A percentile compares a stretch with the other conserved stretches of the same genome.
phyloP scores from a whole-genome alignment of 2,329 filamentous ascomycete genomes.

The Penicillium sp. region DNA sequence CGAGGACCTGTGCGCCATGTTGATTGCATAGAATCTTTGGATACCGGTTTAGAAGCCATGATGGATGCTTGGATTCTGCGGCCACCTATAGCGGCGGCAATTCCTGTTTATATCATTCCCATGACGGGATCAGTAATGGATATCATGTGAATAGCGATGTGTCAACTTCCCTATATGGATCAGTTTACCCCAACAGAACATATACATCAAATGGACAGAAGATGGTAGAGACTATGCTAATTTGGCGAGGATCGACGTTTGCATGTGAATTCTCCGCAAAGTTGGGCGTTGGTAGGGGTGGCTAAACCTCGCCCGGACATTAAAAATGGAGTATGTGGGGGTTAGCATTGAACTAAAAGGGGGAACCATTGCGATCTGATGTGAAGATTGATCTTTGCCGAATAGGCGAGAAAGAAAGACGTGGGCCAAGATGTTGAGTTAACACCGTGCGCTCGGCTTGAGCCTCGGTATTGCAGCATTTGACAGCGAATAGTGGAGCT shows the following conservation, averaged over 20 bases:
- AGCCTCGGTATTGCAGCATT: slow-evolving; percentile 6
- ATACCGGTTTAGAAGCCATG: slow-evolving; percentile 23
- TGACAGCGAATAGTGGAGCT: not conserved
- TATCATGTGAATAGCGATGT: slow-evolving; percentile 13
- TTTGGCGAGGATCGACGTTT: slow-evolving; percentile 10
- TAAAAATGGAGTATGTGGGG: not conserved
- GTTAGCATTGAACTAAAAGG: not conserved
- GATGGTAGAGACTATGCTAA: not conserved
- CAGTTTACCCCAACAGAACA: slow-evolving; percentile 17
- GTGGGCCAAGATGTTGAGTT: not conserved
- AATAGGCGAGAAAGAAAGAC: not conserved
- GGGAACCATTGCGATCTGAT: slow-evolving; percentile 2
- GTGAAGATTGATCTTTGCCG: not conserved
- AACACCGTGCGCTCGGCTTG: not conserved
- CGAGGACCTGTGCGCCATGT: slow-evolving; percentile 28
- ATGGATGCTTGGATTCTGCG: not conserved
- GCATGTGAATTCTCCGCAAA: slow-evolving; percentile 15
- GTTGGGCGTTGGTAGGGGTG: not conserved
- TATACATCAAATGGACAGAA: slow-evolving; percentile 4
- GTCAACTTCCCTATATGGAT: slow-evolving; percentile 11
- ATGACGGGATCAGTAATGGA: no score
- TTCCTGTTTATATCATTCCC: slow-evolving; percentile 17
- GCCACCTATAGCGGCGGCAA: not conserved
- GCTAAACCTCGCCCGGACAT: slow-evolving; percentile 1
- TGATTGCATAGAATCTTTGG: slow-evolving; percentile 34